Evolutionary conservation across 306 rosid species (phyloP), one percentile per base, ranked within the genome.

Genomic region (Acacia acuminata): DNA sequence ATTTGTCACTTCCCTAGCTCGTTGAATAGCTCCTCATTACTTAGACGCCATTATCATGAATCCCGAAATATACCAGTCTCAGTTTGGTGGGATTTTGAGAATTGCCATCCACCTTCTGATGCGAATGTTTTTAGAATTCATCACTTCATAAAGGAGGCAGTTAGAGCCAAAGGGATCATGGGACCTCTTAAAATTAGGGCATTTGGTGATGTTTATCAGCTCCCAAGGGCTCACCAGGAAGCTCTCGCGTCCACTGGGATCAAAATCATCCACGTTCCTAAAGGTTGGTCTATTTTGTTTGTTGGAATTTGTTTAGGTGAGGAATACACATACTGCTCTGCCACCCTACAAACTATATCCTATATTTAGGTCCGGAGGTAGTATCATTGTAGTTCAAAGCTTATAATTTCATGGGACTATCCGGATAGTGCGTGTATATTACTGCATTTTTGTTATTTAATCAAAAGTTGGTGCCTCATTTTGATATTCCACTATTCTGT

Each of bases 51-150:
- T 1, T 96, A 91, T 2, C 92, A 90, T 12, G 99, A 91, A 10
- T 86, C 88, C 4, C 86, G 88, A 14, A 82, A 78, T 58, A 93
- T 92, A 40, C 89, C 88, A 89, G 96, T 94, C 77, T 88, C 94
- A 4, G 98, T 94, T 4, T 96, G 99, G 99, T 96, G 98, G 99
- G 99, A 96, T 85, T 91, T 96, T 69, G 94, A 96, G 87, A 96
- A 90, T 61, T 94, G 98, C 88, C 17, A 67, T 53, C 48, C 90
- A 2, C 98, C 99, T 4, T 5, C 19, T 0, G 90, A 82, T 0
- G 74, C 76, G n/a, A 88, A 89, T 47, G 85, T 85, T 25, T 81
- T 76, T 79, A 92, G 77, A 77, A 79, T 92, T 9, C 77, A 92
- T 1, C 87, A 84, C 17, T 32, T 82, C 8, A 87, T 96, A 73